phyloP scores from a whole-genome alignment of 331 rosid species.

The Erythrophleum ivorense region DNA sequence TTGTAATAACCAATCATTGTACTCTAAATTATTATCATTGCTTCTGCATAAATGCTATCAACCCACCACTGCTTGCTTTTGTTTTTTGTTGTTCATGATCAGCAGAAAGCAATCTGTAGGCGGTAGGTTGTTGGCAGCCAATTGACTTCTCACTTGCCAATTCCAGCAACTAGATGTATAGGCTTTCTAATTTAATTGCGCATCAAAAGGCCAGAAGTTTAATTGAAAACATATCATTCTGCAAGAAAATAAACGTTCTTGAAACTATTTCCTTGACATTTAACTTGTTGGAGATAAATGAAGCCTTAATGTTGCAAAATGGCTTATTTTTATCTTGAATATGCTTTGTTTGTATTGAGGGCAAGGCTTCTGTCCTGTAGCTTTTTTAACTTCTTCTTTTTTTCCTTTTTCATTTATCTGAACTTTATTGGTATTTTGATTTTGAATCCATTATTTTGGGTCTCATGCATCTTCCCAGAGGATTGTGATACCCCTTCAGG shows the following conservation, averaged over 20 bases:
- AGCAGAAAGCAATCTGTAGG: not conserved
- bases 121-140: conserved; percentile 1
- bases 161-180: not conserved
- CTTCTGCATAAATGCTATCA: conserved; percentile 16
- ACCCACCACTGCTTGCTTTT: not conserved
- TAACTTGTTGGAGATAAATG: conserved; percentile 9
- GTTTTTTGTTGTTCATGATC: not conserved
- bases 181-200: not conserved
- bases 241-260: conserved; percentile 2
- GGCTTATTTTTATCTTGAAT: conserved; percentile 14
- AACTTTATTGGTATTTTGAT: conserved; percentile 17
- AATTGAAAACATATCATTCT: not conserved
- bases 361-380: conserved; percentile 10
- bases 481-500: conserved; percentile 21
- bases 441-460: conserved; percentile 28
- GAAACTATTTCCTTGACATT: conserved; percentile 12
- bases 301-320: conserved; percentile 21
- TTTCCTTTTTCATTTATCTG: not conserved
- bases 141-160: not conserved
- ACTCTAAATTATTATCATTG: conserved; percentile 3
- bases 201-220: conserved; percentile 9
- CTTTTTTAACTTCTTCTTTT: not conserved
- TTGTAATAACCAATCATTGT: conserved; percentile 11
- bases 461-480: not conserved
- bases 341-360: conserved; percentile 9